A percentile compares a stretch with the other conserved stretches of the same genome.
These are phyloP conservation scores for Cystofilobasidium capitatum DNA, from an alignment of 768 basidiomycete genomes.

Conservation along the genomic window DNA sequence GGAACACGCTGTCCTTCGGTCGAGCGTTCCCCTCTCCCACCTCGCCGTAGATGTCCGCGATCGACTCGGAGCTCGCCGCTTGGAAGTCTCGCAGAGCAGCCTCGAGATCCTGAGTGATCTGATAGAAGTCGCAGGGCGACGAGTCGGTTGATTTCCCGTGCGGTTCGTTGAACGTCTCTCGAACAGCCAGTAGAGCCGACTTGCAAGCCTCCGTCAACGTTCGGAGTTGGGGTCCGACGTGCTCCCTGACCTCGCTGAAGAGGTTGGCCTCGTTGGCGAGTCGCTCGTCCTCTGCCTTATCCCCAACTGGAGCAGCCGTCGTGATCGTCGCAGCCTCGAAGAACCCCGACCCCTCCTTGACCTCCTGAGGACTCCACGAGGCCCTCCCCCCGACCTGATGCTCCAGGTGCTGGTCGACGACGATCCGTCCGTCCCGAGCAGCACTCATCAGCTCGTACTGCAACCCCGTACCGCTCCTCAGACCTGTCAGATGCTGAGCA, in stretches of 20 bases:
- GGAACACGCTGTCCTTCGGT: conserved; percentile 67
- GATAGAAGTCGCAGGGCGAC: conserved; percentile 2
- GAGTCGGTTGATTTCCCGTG: neutral
- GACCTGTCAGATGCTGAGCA: conserved; percentile 85
- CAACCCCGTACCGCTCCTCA: conserved; percentile 70
- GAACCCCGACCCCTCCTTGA: neutral
- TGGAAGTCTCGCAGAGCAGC: conserved; percentile 13
- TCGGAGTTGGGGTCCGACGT: conserved; percentile 36
- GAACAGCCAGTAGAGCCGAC: conserved; percentile 18
- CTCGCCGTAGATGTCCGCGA: conserved; percentile 21
- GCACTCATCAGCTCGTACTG: conserved; percentile 74
- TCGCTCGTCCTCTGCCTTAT: conserved; percentile 36
- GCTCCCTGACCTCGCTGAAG: conserved; percentile 36
- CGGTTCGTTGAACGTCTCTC: conserved; percentile 15
- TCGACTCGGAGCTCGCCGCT: conserved; percentile 11
- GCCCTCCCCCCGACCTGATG: neutral
- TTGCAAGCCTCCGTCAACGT: conserved; percentile 29
- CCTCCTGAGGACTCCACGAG: neutral
- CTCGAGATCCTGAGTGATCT: conserved; percentile 9
- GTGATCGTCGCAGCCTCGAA: neutral
- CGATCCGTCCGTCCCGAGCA: conserved; percentile 31
- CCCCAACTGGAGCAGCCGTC: neutral
- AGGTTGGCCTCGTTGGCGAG: conserved; percentile 33
- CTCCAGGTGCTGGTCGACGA: conserved; percentile 8
- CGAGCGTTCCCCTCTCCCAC: neutral